Evolutionary conservation across 805 yeast species (phyloP), one percentile per base, ranked within the genome.

Genomic region (Pichia pseudocactophila): DNA sequence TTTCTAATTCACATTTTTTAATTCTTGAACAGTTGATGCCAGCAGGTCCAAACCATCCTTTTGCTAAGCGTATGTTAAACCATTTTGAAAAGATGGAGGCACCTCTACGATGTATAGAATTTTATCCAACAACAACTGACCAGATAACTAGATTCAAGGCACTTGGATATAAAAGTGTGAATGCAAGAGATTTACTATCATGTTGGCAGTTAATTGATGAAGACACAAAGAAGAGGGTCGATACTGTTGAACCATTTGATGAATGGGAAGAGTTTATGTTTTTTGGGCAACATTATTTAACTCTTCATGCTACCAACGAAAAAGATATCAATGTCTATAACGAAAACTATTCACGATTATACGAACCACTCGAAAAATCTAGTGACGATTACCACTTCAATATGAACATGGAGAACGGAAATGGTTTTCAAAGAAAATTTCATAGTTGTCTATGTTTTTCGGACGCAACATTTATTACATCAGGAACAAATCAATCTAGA

Each of bases 221-320:
- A 4, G 64, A 62, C 1, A 54, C 62, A 6, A 74, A 72, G 50
- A 35, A 42, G 0, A 56, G 59, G 33, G 69, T 85, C 8, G 66
- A 65, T 15, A 37, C 54, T 1, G 66, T 82, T 17, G 94, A 84
- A 55, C 73, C 74, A 3, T 85, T 84, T 59, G 95, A 85, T 57
- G 95, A 85, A 61, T 74, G 84, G 76, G 95, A 84, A 61, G 95
- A 84, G 58, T 83, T 84, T 48, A 70, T 78, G 25, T 54, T 81
- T 12, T 84, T 82, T 53, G 75, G 85, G 44, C 90, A 82, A 52
- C 92, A 84, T 56, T 85, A 84, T 53, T 65, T 78, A 30, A 66
- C 81, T 32, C 65, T 80, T 2, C 88, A 81, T 58, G 86, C 86
- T 2, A 69, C 79, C 0, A 76, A 73, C 50, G 41, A 43, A 44